These are phyloP conservation scores for Tylopilus felleus DNA, from an alignment of 768 basidiomycete genomes.

Conservation along the genomic window DNA sequence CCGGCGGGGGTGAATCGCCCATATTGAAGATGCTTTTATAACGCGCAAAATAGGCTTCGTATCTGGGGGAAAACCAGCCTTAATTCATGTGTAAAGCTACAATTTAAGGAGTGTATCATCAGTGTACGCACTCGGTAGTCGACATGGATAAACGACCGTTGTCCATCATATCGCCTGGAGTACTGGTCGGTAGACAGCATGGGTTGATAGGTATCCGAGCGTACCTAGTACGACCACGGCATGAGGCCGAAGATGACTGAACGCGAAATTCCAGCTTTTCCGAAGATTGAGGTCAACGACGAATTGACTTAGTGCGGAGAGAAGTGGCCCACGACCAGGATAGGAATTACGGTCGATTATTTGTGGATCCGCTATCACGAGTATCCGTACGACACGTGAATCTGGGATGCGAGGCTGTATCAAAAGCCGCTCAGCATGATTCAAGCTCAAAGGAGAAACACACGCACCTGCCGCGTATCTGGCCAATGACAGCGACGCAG, in stretches of 20 bases:
- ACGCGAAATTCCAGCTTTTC: slow-evolving; percentile 76
- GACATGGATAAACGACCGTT: slow-evolving; percentile 66
- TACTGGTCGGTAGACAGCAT: not conserved
- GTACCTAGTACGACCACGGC: slow-evolving; percentile 74
- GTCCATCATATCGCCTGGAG: slow-evolving; percentile 77
- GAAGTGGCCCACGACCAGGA: slow-evolving; percentile 49
- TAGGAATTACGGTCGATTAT: slow-evolving; percentile 76
- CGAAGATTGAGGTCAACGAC: slow-evolving; percentile 80
- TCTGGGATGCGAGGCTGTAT: slow-evolving; percentile 17
- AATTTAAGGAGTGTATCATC: not conserved
- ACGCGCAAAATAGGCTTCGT: slow-evolving; percentile 61
- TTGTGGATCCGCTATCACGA: slow-evolving; percentile 89
- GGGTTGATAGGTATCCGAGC: not conserved
- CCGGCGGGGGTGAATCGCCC: slow-evolving; percentile 42
- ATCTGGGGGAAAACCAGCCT: slow-evolving; percentile 46
- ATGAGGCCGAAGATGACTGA: slow-evolving; percentile 55
- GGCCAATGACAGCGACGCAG: slow-evolving; percentile 61
- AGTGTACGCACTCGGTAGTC: slow-evolving; percentile 59
- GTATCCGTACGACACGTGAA: slow-evolving; percentile 34
- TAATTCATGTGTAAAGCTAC: slow-evolving; percentile 1
- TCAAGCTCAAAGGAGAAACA: not conserved
- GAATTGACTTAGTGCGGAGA: slow-evolving; percentile 58
- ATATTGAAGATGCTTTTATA: slow-evolving; percentile 70
- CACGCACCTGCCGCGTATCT: slow-evolving; percentile 36
- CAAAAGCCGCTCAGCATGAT: not conserved